Evolutionary conservation across 73 alveolate genomes (phyloP).

Genomic region (Urostyla sp.): DNA sequence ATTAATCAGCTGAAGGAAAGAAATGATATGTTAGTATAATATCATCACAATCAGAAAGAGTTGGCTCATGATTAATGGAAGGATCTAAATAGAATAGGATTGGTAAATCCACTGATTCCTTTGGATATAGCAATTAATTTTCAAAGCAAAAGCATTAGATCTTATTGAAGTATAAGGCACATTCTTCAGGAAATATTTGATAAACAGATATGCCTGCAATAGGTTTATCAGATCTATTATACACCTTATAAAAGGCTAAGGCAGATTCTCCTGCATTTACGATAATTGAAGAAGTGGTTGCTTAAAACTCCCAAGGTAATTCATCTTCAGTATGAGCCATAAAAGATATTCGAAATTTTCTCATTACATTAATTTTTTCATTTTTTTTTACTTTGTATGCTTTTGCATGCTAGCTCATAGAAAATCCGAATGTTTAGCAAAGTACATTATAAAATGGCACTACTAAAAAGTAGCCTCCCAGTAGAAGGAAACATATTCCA

Average conservation of each 20-base stretch:
- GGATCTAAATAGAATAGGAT: conserved; percentile 86
- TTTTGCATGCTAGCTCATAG: conserved; percentile 16
- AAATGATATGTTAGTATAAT: conserved; percentile 71
- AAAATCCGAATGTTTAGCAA: conserved; percentile 62
- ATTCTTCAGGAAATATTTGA: conserved; percentile 83
- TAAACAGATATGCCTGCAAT: conserved; percentile 85
- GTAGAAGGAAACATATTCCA: conserved; percentile 57
- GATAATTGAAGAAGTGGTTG: conserved; percentile 62
- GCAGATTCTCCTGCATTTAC: conserved; percentile 91
- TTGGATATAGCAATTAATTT: conserved; percentile 80
- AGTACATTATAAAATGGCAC: conserved; percentile 73
- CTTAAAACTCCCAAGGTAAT: conserved; percentile 84
- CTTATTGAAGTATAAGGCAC: conserved; percentile 81
- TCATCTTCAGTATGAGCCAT: conserved; percentile 81
- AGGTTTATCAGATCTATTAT: conserved; percentile 81
- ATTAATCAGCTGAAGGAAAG: conserved; percentile 67
- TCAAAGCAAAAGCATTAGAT: conserved; percentile 89
- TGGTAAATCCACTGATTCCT: conserved; percentile 82
- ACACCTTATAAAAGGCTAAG: conserved; percentile 80
- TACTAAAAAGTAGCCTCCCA: conserved; percentile 61
- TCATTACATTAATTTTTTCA: conserved; percentile 57
- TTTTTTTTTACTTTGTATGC: conserved; percentile 39
- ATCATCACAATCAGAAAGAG: conserved; percentile 45
- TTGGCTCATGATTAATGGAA: conserved; percentile 76
- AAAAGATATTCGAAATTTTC: conserved; percentile 73